Evolutionary conservation across 345 rosid species (phyloP).

Genomic region (Populus pruinosa): DNA sequence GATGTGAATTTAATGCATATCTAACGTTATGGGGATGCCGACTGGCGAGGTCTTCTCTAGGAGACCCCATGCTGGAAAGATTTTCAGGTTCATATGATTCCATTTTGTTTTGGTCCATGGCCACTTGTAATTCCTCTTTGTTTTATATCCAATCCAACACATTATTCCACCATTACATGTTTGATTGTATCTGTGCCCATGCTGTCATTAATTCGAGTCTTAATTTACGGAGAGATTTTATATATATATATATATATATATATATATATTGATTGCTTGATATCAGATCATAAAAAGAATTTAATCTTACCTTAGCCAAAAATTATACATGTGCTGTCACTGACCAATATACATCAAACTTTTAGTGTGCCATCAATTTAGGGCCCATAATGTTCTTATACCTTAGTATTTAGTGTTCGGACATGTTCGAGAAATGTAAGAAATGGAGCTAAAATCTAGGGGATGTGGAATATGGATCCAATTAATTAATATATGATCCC

Average conservation of each 20-base stretch:
- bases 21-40: background rate
- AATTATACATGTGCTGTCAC: background rate
- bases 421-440: too few species aligned
- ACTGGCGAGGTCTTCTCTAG: background rate
- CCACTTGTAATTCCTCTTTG: background rate
- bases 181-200: too few species aligned
- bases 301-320: too few species aligned
- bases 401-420: background rate
- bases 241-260: too few species aligned
- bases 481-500: background rate
- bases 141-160: too few species aligned
- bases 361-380: too few species aligned
- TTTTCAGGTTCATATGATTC: background rate
- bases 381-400: background rate
- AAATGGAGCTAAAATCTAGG: background rate
- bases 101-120: background rate
- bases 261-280: too few species aligned
- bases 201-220: background rate
- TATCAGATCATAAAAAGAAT: too few species aligned
- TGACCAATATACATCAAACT: background rate
- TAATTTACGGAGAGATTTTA: background rate
- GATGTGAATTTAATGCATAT: background rate
- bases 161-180: too few species aligned
- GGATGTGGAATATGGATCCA: background rate
- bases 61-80: background rate